These are phyloP conservation scores for Coniferiporia sulphurascens DNA, from an alignment of 1,284 basidiomycete genomes.

Conservation along the genomic window DNA sequence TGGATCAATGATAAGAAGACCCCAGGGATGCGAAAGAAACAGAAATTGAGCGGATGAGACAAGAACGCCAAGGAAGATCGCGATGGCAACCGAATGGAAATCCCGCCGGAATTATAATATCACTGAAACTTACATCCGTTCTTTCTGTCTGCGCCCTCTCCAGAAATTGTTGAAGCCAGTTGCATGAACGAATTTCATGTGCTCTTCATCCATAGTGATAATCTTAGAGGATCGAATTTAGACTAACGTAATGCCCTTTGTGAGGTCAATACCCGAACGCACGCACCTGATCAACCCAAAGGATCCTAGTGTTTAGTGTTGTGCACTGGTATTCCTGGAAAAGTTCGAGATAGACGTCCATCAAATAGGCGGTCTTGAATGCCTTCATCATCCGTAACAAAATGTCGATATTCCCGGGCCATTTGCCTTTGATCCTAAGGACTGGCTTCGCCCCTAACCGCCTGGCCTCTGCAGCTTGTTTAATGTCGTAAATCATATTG, in stretches of 20 bases:
- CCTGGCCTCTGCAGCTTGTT: constrained; percentile 39
- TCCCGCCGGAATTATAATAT: background rate
- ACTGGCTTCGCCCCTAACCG: constrained; percentile 47
- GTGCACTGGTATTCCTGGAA: constrained; percentile 66
- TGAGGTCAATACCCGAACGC: too few relatives aligned
- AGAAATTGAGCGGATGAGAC: background rate
- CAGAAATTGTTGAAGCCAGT: constrained; percentile 65
- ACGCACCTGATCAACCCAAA: constrained; percentile 62
- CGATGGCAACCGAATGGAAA: too few relatives aligned
- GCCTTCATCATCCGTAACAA: constrained; percentile 50
- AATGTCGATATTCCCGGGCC: constrained; percentile 71
- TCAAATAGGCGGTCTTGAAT: constrained; percentile 53
- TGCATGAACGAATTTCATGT: constrained; percentile 58
- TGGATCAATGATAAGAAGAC: background rate
- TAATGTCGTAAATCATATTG: constrained; percentile 30
- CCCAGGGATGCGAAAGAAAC: background rate
- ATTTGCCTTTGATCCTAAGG: constrained; percentile 56
- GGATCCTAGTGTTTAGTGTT: constrained; percentile 58
- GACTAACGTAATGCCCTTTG: background rate
- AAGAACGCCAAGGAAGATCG: too few relatives aligned
- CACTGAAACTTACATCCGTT: constrained; percentile 43
- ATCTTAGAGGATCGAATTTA: constrained; percentile 36
- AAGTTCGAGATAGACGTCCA: constrained; percentile 55
- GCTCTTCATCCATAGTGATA: constrained; percentile 67
- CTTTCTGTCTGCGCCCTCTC: constrained; percentile 56